Evolutionary conservation across 495 filamentous ascomycete genomes (phyloP).

Genomic region (Lindgomyces ingoldianus): DNA sequence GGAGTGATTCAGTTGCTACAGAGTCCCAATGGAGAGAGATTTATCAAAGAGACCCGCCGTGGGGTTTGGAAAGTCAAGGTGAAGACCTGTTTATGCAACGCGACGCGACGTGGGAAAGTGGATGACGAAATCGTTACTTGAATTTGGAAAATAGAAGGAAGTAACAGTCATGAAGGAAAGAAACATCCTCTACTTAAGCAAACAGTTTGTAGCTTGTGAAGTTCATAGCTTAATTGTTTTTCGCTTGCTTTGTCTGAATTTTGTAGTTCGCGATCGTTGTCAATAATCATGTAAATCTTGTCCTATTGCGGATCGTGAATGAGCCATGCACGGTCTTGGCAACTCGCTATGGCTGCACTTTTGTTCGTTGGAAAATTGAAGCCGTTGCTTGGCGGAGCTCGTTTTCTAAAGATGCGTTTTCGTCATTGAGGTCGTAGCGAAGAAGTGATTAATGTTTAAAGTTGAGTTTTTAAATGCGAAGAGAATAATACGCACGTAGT

Average conservation of each 20-base stretch:
- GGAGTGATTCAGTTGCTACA: background rate
- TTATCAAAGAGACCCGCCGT: no score
- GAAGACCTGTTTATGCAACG: no score
- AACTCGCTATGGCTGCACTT: background rate
- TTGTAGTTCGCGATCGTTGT: background rate
- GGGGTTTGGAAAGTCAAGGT: no score
- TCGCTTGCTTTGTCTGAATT: background rate
- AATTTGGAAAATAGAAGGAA: no score
- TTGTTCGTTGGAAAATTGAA: background rate
- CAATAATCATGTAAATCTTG: background rate
- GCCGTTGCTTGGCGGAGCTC: no score
- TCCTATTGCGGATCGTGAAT: background rate
- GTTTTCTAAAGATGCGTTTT: no score
- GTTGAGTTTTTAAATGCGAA: background rate
- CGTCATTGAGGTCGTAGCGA: background rate
- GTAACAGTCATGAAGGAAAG: no score
- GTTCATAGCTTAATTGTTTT: background rate
- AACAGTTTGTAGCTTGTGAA: background rate
- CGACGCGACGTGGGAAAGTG: no score
- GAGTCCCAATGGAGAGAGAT: background rate
- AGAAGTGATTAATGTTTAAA: no score
- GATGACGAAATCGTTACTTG: no score
- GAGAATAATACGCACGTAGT: background rate
- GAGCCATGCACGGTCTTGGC: background rate
- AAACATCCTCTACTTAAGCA: no score